Base-by-base conservation (phyloP, 2,329 filamentous ascomycete species). In the Ceratocystis ficicola region DNA sequence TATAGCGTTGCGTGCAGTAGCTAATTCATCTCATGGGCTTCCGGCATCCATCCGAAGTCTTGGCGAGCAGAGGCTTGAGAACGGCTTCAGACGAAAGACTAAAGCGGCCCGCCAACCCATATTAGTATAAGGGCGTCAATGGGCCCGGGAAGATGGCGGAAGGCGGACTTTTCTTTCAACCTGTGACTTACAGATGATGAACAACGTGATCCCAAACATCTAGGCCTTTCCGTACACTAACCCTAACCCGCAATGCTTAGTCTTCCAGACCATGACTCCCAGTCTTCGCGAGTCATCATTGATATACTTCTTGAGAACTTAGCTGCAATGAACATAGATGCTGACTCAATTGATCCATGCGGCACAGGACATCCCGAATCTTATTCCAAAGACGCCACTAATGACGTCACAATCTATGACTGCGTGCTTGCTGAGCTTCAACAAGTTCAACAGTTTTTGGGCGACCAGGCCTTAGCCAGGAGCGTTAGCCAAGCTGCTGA, bases 291-390 rank as follows among this genome's bases (percentile, higher is more conserved):
- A 10, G 62, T 15, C 28, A 55, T 64, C 12, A 32, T 55, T 8
- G 62, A 46, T 28, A 25, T 64, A 8, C 62, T 41, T 17, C 48
- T 64, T 2, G 62, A 50, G 28, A 48, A 64, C 12, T 28, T 64
- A 5, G 25, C 44, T 12, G 46, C 62, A 6, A 20, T 64, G 30
- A 32, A 36, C 5, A 15, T n/a, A 30, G 30, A 20, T 28, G 5
- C 36, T 28, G 48, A 28, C 48, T 5, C 20, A 52, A 15, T 25
- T 12, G 15, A 52, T 8, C 15, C 48, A 12, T 10, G 20, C 15
- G 17, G 48, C 48, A 52, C 48, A 52, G 48, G 32, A n/a, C n/a
- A 44, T 41, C 0, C 36, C 12, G 36, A 41, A 41, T 41, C 36
- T 41, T 41, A 5, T 41, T 15, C 36, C 36, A 10, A 12, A 15